Evolutionary conservation across 1,284 basidiomycete species (phyloP).

Genomic region (Pseudozyma hubeiensis): DNA sequence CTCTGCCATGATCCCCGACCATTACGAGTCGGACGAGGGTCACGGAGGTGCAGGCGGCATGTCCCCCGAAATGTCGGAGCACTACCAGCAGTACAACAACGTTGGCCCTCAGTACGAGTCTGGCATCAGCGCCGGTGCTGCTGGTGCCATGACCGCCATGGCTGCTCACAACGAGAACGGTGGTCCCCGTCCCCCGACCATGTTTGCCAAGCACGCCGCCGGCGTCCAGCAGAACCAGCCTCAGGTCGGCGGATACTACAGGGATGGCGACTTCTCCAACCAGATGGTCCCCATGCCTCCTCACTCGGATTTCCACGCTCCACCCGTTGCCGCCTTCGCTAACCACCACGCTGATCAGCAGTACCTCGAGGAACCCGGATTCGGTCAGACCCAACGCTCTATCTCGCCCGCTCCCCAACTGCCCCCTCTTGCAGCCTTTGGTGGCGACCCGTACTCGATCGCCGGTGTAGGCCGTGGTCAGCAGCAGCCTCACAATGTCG

Average conservation of each 20-base stretch:
- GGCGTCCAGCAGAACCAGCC: slow-evolving; percentile 41
- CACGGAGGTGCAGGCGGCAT: slow-evolving; percentile 27
- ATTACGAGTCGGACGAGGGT: slow-evolving; percentile 61
- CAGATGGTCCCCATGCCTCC: slow-evolving; percentile 23
- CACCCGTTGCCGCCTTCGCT: slow-evolving; percentile 42
- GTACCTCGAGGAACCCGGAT: slow-evolving; percentile 42
- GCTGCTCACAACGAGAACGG: slow-evolving; percentile 59
- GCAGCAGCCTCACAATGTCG: slow-evolving; percentile 47
- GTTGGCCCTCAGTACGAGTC: slow-evolving; percentile 41
- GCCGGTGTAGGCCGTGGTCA: slow-evolving; percentile 52
- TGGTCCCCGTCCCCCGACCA: slow-evolving; percentile 67
- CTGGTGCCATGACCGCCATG: slow-evolving; percentile 44
- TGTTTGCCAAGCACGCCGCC: slow-evolving; percentile 66
- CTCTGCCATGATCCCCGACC: slow-evolving; percentile 66
- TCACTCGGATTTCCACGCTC: slow-evolving; percentile 34
- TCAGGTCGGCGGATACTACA: slow-evolving; percentile 55
- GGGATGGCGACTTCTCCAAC: slow-evolving; percentile 32
- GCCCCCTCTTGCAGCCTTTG: slow-evolving; percentile 58
- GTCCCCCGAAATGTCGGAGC: slow-evolving; percentile 51
- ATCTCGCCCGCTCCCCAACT: slow-evolving; percentile 51
- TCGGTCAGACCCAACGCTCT: slow-evolving; percentile 22
- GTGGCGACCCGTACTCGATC: slow-evolving; percentile 55
- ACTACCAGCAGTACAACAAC: slow-evolving; percentile 54
- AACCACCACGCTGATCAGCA: slow-evolving; percentile 22
- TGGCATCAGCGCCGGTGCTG: slow-evolving; percentile 44